Evolutionary conservation across 2,329 filamentous ascomycete species (phyloP).

Genomic region (Myriangium duriaei): DNA sequence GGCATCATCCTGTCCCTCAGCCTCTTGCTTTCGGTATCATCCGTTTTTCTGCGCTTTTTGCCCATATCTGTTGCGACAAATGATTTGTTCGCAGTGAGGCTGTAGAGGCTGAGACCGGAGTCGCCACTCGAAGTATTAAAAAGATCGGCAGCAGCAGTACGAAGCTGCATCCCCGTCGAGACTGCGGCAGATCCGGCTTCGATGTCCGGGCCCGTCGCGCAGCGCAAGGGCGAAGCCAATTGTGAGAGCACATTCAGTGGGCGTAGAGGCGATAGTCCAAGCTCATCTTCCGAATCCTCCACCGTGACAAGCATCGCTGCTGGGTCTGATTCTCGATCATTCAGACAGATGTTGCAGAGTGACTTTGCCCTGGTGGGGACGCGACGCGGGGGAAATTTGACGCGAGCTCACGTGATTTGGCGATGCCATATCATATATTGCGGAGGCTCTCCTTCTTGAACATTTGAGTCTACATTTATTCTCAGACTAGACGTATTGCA

Average conservation of each 20-base stretch:
- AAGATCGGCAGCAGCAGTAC: neutral
- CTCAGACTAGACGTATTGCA: too few relatives aligned
- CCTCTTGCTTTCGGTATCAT: neutral
- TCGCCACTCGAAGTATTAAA: too few relatives aligned
- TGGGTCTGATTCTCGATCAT: too few relatives aligned
- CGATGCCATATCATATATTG: neutral
- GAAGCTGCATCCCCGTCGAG: neutral
- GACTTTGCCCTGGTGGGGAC: too few relatives aligned
- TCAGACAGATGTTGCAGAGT: too few relatives aligned
- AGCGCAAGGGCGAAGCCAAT: neutral
- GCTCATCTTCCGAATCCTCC: neutral
- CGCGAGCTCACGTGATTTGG: neutral
- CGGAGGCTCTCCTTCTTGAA: too few relatives aligned
- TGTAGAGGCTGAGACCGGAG: too few relatives aligned
- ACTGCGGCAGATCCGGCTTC: neutral
- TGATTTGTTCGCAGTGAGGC: too few relatives aligned
- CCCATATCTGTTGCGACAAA: too few relatives aligned
- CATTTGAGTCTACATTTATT: too few relatives aligned
- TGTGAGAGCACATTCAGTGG: neutral
- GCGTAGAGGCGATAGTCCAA: neutral
- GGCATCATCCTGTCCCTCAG: neutral
- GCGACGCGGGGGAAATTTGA: neutral
- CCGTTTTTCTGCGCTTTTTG: neutral
- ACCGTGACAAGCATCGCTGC: neutral
- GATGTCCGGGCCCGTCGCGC: neutral